Percentiles rank a stretch among this genome's conserved stretches.
These are phyloP conservation scores for Yamadazyma atlantica DNA, from an alignment of 1,139 yeast species.

Conservation along the genomic window DNA sequence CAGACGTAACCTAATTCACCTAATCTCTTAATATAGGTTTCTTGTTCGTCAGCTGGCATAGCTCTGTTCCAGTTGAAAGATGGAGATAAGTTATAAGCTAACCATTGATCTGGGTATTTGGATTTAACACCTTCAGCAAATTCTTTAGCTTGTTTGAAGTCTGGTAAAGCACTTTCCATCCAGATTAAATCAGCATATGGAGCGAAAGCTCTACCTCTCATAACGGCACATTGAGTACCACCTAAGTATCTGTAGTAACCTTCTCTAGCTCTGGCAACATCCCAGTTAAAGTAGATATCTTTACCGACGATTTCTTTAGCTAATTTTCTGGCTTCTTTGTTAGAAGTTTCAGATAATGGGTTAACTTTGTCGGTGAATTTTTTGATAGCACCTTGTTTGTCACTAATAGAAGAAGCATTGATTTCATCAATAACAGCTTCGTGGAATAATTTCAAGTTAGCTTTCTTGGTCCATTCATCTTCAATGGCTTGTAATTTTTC, in stretches of 20 bases:
- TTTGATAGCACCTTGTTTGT: conserved; percentile 66
- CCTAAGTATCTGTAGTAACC: conserved; percentile 97
- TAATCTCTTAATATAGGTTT: conserved; percentile 84
- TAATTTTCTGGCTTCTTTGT: conserved; percentile 75
- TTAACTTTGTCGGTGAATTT: conserved; percentile 68
- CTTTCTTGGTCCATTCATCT: conserved; percentile 78
- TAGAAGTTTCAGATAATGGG: conserved; percentile 74
- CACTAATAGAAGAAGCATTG: conserved; percentile 55
- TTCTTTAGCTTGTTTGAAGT: conserved; percentile 89
- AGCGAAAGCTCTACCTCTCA: conserved; percentile 95
- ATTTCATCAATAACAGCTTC: conserved; percentile 91
- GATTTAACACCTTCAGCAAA: conserved; percentile 89
- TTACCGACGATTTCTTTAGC: conserved; percentile 79
- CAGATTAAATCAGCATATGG: conserved; percentile 95
- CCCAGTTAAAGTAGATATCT: conserved; percentile 94
- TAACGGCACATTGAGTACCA: conserved; percentile 96
- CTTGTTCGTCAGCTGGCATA: conserved; percentile 84
- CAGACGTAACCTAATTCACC: conserved; percentile 92
- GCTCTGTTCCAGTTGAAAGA: conserved; percentile 98
- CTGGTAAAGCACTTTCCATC: conserved; percentile 99
- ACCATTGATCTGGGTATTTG: conserved; percentile 86
- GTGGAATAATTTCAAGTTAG: conserved; percentile 84
- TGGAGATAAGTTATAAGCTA: conserved; percentile 93
- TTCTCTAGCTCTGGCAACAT: conserved; percentile 91
- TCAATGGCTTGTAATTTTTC: conserved; percentile 71